Evolutionary conservation across 2,329 filamentous ascomycete genomes (phyloP).

Genomic region (Phaeophleospora eucalypticola): DNA sequence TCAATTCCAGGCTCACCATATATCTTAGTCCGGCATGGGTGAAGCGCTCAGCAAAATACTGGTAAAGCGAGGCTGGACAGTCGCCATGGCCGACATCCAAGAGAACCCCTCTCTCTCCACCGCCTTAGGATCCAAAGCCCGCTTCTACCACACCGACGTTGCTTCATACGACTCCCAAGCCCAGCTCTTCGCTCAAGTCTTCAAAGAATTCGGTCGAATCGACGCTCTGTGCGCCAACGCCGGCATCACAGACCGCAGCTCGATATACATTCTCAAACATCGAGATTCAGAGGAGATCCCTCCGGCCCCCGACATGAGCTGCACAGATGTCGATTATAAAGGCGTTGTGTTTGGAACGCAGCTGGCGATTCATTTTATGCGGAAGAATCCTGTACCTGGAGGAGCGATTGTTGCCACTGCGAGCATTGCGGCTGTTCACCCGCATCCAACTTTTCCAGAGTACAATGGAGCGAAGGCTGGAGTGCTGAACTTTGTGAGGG

Average conservation of each 20-base stretch:
- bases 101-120: constrained; percentile 3
- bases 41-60: constrained; percentile 15
- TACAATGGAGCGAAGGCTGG: constrained; percentile 53
- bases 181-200: constrained; percentile 41
- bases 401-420: too few relatives aligned
- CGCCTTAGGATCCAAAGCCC: constrained; percentile 6
- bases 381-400: too few relatives aligned
- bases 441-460: too few relatives aligned
- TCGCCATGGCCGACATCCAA: constrained; percentile 17
- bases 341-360: too few relatives aligned
- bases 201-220: constrained; percentile 43
- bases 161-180: constrained; percentile 45
- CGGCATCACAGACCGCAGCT: constrained; percentile 46
- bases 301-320: constrained; percentile 42
- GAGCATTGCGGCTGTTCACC: too few relatives aligned
- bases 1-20: too few relatives aligned
- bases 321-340: constrained; percentile 50
- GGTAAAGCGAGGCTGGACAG: constrained; percentile 9
- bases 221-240: constrained; percentile 51
- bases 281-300: constrained; percentile 34
- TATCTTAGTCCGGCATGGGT: constrained; percentile 18
- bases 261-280: constrained; percentile 39
- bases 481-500: constrained; percentile 41
- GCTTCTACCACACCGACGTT: constrained; percentile 28
- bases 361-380: too few relatives aligned